Base-by-base conservation (phyloP, 768 basidiomycete species). In the Calocybe gangraenosa region DNA sequence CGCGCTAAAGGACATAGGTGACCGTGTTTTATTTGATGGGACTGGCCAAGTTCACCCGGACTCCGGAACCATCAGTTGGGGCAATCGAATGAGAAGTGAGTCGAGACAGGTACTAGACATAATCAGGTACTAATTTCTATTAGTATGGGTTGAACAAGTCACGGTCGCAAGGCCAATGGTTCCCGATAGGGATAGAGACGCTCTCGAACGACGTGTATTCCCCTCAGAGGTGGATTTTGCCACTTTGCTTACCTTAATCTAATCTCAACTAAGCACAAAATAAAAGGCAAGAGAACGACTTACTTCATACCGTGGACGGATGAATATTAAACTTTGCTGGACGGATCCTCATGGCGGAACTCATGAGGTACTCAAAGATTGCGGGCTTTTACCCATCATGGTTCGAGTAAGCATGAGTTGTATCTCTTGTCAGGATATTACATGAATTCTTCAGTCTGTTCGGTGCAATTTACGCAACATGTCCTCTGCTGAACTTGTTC, bases 371-470 rank as follows among this genome's bases (percentile, higher is more conserved):
- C 76, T 83, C 32, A 84, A 85, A 55, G 95, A 98, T 46, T 93
- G 94, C 61, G 96, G 96, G 46, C 73, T 91, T 25, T 70, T 97
- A 13, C 96, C 96, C 3, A 85, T 99, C 66, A 98, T 99, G 96
- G 86, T 96, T 66, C 82, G 92, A 61, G 92, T 94, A 65, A 59
- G 91, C 73, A 23, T 46, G 31, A 15, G 15, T 25, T n/a, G 22
- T n/a, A 40, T 44, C 10, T 33, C 9, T 31, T 0, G 11, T 11
- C 25, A 35, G 21, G 18, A 14, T 10, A 19, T 36, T 15, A 53
- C 13, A n/a, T 7, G 8, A 55, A 10, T 19, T 25, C 28, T 21
- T 20, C 42, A 96, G 90, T 97, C 95, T 7, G 83, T 81, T 17
- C 75, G 95, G 47, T 99, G 96, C 61, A 96, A 97, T 64, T 66